Base-by-base conservation (phyloP, 2,329 filamentous ascomycete species). In the Trichoderma lentiforme region DNA sequence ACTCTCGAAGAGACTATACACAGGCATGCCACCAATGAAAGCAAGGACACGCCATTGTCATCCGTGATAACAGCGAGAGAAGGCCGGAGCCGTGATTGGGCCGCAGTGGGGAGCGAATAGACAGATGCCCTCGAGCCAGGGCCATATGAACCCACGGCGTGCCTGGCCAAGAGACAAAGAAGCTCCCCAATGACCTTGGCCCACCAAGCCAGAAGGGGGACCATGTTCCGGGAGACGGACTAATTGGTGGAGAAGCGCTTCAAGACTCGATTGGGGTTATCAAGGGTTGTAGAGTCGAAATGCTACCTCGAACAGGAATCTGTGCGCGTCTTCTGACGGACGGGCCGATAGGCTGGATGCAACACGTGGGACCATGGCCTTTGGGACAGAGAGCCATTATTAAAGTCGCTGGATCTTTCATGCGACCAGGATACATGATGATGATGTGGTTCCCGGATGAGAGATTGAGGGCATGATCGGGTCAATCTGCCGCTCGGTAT, bases 301-400 rank as follows among this genome's bases (percentile, higher is more conserved):
- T 73, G 62, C 62, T 61, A 73, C 57, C 69, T 71, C 26, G 63
- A 57, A 58, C 62, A 71, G 71, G 62, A 71, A 63, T 71, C 68
- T 73, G 60, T 26, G 30, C 36, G 47, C 53, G 61, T 71, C 71
- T 71, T 66, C 71, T 73, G 71, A 71, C 56, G 61, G 71, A 71
- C 47, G 71, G 71, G 68, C 71, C 71, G 71, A 73, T 71, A 71
- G 71, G 71, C 64, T 43, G 56, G 68, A 71, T 36, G 71, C 62
- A 21, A 67, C 71, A 73, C 71, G 71, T 73, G 71, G 61, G 63
- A 68, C 28, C 21, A 30, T n/a, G 28, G 34, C 12, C n/a, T 47
- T 65, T 36, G 12, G 36, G 15, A 21, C 56, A 63, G 28, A 58
- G 47, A 43, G 3, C 21, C 68, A 18, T 26, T 12, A 12, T 18